Base-by-base conservation (phyloP, 106 monocot genomes). In the Dendrobium catenatum region DNA sequence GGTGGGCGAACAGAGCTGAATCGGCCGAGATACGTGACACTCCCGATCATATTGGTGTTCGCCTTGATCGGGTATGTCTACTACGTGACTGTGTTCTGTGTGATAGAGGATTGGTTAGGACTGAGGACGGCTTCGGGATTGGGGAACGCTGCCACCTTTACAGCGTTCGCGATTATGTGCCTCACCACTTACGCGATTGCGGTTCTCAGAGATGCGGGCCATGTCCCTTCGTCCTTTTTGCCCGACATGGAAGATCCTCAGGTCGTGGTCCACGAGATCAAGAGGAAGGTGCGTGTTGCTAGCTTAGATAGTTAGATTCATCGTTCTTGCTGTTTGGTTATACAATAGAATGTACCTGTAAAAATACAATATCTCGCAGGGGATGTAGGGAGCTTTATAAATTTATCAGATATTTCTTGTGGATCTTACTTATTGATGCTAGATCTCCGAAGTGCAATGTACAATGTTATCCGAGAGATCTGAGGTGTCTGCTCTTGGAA, bases 41-140 rank as follows among this genome's bases (percentile, higher is more conserved):
- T 86, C 0, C 86, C 86, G 40, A 86, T 86, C 73, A n/a, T 79
- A 3, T 48, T 82, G 61, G 86, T 86, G 15, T 11, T 86, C 6
- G 33, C 78, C 17, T 61, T 54, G 79, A 86, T 86, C 33, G 78
- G 79, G 2, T 86, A 82, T 75, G 29, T 86, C 22, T 86, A 86
- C 82, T 86, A 86, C 79, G 42, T 75, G 18, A 86, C 82, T 24
- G 82, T 86, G 15, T 82, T 86, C 79, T 79, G 74, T 1, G 79
- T 86, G 44, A 82, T 86, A 73, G 86, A 79, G 42, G 82, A 54
- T 9, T 86, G 86, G 86, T 54, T 86, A 16, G 86, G 82, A 20
- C 86, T 86, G 31, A 33, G 43, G 5, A 86, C 86, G 19, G 82
- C 86, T 43, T 43, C 74, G 42, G 86, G 86, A 17, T n/a, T 82